A percentile compares a stretch with the other conserved stretches of the same genome.
These are phyloP conservation scores for Penicillium sp. DNA, from an alignment of 2,329 filamentous ascomycete genomes.

Conservation along the genomic window DNA sequence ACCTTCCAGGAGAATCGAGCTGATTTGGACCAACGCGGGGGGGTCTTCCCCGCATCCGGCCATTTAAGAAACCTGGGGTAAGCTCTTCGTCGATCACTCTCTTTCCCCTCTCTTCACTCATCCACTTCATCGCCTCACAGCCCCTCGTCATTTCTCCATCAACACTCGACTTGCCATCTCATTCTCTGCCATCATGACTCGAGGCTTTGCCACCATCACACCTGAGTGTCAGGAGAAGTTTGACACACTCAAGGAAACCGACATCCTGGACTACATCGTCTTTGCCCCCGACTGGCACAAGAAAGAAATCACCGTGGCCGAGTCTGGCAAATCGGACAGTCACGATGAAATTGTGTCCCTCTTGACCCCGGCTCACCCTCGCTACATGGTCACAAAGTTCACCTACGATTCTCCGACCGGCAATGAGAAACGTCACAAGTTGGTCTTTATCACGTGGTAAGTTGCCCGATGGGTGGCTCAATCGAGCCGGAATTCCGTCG, in stretches of 20 bases:
- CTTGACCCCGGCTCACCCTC: slow-evolving; percentile 13
- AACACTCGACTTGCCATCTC: background rate
- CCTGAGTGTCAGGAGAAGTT: slow-evolving; percentile 16
- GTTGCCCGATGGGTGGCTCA: background rate
- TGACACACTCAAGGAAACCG: slow-evolving; percentile 16
- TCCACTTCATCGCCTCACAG: background rate
- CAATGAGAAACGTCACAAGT: slow-evolving; percentile 12
- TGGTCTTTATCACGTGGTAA: slow-evolving; percentile 19
- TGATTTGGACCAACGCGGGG: too few relatives aligned
- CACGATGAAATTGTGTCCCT: slow-evolving; percentile 12
- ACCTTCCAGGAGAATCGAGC: too few relatives aligned
- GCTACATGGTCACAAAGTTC: slow-evolving; percentile 15
- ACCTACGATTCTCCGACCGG: slow-evolving; percentile 13
- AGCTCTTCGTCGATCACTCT: background rate
- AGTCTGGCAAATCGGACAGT: slow-evolving; percentile 14
- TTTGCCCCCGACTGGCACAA: slow-evolving; percentile 16
- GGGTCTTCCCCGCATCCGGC: background rate
- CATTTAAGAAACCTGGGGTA: slow-evolving; percentile 1
- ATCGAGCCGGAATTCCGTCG: too few relatives aligned
- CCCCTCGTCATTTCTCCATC: background rate
- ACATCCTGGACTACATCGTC: slow-evolving; percentile 15
- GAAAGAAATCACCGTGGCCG: slow-evolving; percentile 14
- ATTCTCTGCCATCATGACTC: slow-evolving; percentile 11
- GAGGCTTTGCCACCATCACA: slow-evolving; percentile 15
- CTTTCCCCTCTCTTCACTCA: background rate